Evolutionary conservation across 345 rosid species (phyloP), one percentile per base, ranked within the genome.

Genomic region (Lumnitzera racemosa): DNA sequence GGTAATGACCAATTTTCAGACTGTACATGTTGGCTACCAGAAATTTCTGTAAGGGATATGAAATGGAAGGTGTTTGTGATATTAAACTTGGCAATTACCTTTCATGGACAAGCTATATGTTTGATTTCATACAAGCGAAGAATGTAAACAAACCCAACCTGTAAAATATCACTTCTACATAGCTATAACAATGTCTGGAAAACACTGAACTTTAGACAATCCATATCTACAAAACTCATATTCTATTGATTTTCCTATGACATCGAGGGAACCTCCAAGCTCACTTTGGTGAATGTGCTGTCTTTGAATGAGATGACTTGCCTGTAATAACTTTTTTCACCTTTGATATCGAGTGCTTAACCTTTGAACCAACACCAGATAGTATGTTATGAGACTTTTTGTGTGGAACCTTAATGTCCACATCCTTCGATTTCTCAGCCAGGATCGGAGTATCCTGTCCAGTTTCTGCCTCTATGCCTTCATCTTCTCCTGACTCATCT

Each of bases 241-340:
- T 53, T 20, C 55, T 49, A 12, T 23, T 56, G 13, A 25, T 14
- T 47, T 31, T 23, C 23, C 67, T 49, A 27, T 57, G 55, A 24
- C 12, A 23, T 56, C 3, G 36, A 25, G 31, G 62, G 17, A 31
- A 15, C 67, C 52, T 27, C 23, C 46, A 43, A 16, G 20, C 15
- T 78, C 61, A 71, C 61, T 83, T 75, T 25, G 88, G 80, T 50
- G 83, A 74, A 24, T 65, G 68, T 49, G 84, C 43, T 36, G 43
- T 70, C 77, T 87, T 87, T 36, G 80, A 27, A 59, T 81, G 84
- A 64, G 92, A 83, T 63, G 98, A 89, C 72, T 85, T 87, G 0
- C 98, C 89, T 1, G 78, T 83, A 54, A 92, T 85, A 56, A 79
- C 98, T 69, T 92, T 92, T 85, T 79, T 92, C 49, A 92, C 98